Evolutionary conservation across 108 stramenopile species (phyloP), one percentile per base, ranked within the genome.

Genomic region (Pseudonitzschia pungens): DNA sequence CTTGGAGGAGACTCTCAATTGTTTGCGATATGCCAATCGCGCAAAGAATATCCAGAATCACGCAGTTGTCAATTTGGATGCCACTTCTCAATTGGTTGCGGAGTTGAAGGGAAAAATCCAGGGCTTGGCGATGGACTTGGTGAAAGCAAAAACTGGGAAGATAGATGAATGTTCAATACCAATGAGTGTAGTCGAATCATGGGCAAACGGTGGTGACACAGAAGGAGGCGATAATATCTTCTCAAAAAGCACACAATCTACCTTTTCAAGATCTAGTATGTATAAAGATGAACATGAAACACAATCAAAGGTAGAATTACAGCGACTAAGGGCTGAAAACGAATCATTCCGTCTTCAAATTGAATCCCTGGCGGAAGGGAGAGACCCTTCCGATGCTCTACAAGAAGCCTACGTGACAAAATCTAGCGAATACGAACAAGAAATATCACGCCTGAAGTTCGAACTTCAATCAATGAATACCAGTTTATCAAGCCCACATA

Each of bases 1-100:
- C 67, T 83, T 94, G 67, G 97, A 97, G 65, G 98, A 99, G 77
- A 96, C 94, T 9, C 65, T 97, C 20, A 98, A 97, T 79, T 96
- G 95, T 62, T 76, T 99, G 16, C 91, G 97, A 60, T 99, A 98
- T 77, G 97, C 98, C 18, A 96, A 97, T 68, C 83, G 98, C 4
- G 98, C 98, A 40, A 98, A 97, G 72, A 96, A 96, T 73, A 99
- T 99, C 80, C 97, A 98, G 83, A 98, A 91, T 77, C 78, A 80
- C 55, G 89, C 89, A 43, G 80, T 86, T 27, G 86, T 88, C 51
- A 91, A 88, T 68, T 65, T 81, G 26, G 89, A 87, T 77, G 84
- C 86, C 12, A 85, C 83, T n/a, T 80, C 87, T 7, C 77, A 73
- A 16, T 43, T 88, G 20, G 71, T 92, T 16, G 70, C 72, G 22